Evolutionary conservation across 208 protist species (phyloP).

Genomic region (Leptomonas pyrrhocoris): DNA sequence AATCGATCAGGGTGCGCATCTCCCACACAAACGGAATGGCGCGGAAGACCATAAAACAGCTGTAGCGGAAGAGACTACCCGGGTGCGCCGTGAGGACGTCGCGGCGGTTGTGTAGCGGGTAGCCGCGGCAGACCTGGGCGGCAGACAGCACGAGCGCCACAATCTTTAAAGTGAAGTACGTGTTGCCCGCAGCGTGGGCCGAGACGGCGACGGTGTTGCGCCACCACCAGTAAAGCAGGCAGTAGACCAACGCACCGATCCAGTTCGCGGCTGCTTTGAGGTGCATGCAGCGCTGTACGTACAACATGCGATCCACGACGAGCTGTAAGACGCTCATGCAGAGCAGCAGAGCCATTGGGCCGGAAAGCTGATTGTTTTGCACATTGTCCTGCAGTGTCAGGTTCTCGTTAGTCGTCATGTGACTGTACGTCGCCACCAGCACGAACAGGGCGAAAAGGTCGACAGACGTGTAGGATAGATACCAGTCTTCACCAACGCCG

Average conservation of each 20-base stretch:
- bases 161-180: slow-evolving; percentile 62
- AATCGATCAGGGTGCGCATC: slow-evolving; percentile 75
- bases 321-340: slow-evolving; percentile 62
- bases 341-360: slow-evolving; percentile 68
- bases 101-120: slow-evolving; percentile 57
- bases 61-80: slow-evolving; percentile 37
- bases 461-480: slow-evolving; percentile 57
- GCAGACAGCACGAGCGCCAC: slow-evolving; percentile 46
- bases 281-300: slow-evolving; percentile 49
- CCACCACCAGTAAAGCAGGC: slow-evolving; percentile 63
- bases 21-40: slow-evolving; percentile 85
- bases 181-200: slow-evolving; percentile 32
- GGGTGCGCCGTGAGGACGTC: slow-evolving; percentile 63
- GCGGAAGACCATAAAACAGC: slow-evolving; percentile 53
- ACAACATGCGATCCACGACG: slow-evolving; percentile 77
- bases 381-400: slow-evolving; percentile 67
- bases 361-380: slow-evolving; percentile 71
- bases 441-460: slow-evolving; percentile 58
- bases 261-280: slow-evolving; percentile 61
- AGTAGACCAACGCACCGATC: slow-evolving; percentile 43
- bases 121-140: slow-evolving; percentile 68
- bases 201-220: slow-evolving; percentile 31
- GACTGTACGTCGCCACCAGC: slow-evolving; percentile 57
- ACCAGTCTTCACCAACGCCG: slow-evolving; percentile 66
- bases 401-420: slow-evolving; percentile 43